phyloP scores from a whole-genome alignment of 495 filamentous ascomycete genomes.

The Penicillium maclennaniae region DNA sequence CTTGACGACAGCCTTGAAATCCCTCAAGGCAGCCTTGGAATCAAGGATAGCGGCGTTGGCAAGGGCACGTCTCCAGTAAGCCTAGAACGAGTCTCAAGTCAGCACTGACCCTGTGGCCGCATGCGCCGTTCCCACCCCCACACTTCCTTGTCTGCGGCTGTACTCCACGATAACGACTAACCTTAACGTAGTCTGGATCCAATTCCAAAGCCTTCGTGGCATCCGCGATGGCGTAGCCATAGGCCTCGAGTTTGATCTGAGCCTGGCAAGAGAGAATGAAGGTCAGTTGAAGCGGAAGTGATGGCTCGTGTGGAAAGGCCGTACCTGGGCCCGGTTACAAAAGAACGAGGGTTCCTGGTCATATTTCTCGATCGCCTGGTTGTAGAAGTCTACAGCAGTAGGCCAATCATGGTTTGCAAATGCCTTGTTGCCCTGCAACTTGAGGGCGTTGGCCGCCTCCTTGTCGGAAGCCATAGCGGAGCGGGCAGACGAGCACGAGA shows the following conservation, averaged over 20 bases:
- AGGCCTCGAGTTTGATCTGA: conserved; percentile 92
- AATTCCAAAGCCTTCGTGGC: conserved; percentile 92
- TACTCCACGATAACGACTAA: conserved; percentile 30
- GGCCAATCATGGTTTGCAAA: conserved; percentile 87
- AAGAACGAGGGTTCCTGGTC: conserved; percentile 83
- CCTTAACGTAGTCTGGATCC: conserved; percentile 83
- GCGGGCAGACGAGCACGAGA: conserved; percentile 35
- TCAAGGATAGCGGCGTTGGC: conserved; percentile 86
- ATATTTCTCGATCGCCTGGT: conserved; percentile 82
- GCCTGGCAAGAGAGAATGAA: conserved; percentile 47
- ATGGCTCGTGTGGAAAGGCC: conserved; percentile 14
- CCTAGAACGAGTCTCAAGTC: conserved; percentile 46
- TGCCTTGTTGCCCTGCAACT: conserved; percentile 91
- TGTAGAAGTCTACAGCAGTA: conserved; percentile 79
- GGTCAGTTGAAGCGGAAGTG: not conserved
- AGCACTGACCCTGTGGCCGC: not conserved
- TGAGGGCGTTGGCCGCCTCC: conserved; percentile 74
- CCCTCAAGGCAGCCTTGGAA: conserved; percentile 79
- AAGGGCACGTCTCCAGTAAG: conserved; percentile 90
- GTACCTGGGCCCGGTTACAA: conserved; percentile 89
- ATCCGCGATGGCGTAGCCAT: conserved; percentile 87
- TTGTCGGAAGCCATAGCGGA: conserved; percentile 47
- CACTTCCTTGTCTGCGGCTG: not conserved
- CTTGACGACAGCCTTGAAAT: conserved; percentile 89
- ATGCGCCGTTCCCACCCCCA: not conserved